Conservation (phyloP, 495 filamentous ascomycete genomes). For the Penicillium steckii region DNA sequence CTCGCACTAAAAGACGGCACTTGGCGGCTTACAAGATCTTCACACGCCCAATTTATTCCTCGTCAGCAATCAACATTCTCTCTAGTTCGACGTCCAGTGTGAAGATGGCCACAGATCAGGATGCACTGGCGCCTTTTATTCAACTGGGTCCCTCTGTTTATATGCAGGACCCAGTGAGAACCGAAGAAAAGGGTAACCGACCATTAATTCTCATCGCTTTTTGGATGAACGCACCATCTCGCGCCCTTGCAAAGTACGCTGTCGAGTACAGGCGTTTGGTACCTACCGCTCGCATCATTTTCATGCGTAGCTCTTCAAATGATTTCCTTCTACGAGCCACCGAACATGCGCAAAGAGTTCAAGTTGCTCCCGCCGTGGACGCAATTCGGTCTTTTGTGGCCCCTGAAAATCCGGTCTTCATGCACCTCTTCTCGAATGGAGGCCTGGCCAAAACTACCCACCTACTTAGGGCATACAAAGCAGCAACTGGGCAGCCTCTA, state of each 20-base stretch:
- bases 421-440: slow-evolving; percentile 49
- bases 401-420: slow-evolving; percentile 28
- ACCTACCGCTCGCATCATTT: slow-evolving; percentile 40
- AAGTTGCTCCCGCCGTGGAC: slow-evolving; percentile 38
- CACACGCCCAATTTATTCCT: too few species aligned
- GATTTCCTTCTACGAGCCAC: slow-evolving; percentile 37
- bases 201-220: slow-evolving; percentile 38
- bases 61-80: not conserved
- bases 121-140: slow-evolving; percentile 21
- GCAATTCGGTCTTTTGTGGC: slow-evolving; percentile 25
- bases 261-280: slow-evolving; percentile 33
- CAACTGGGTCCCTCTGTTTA: slow-evolving; percentile 37
- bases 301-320: slow-evolving; percentile 33
- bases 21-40: too few species aligned
- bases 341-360: slow-evolving; percentile 24
- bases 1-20: too few species aligned
- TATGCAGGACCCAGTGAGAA: slow-evolving; percentile 23
- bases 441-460: slow-evolving; percentile 32
- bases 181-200: slow-evolving; percentile 2
- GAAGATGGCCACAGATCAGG: slow-evolving; percentile 5
- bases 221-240: slow-evolving; percentile 45
- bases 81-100: not conserved
- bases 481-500: slow-evolving; percentile 29
- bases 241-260: slow-evolving; percentile 39
- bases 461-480: slow-evolving; percentile 32